phyloP scores from a whole-genome alignment of 1,284 basidiomycete genomes.

The Ustilago nuda region DNA sequence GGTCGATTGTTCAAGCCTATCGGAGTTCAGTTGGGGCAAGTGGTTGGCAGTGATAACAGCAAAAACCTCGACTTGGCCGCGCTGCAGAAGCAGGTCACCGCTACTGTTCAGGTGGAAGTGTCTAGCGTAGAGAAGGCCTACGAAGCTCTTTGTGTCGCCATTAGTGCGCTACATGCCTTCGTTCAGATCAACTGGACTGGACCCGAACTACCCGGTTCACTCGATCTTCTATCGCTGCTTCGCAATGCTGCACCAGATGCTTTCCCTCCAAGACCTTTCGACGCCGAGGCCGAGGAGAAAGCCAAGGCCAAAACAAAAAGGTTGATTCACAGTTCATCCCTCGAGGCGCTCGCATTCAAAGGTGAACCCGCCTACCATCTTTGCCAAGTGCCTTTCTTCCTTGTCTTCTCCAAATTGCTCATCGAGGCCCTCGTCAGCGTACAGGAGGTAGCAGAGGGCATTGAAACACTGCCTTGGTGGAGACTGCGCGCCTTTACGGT shows the following conservation, averaged over 20 bases:
- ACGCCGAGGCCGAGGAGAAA: conserved; percentile 70
- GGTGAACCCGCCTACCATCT: conserved; percentile 98
- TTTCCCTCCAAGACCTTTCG: conserved; percentile 73
- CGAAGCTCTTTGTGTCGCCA: conserved; percentile 75
- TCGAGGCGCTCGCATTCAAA: conserved; percentile 81
- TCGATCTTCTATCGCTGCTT: conserved; percentile 68
- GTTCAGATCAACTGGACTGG: conserved; percentile 97
- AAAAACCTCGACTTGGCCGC: conserved; percentile 21
- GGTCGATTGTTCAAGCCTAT: conserved; percentile 54
- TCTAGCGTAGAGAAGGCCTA: conserved; percentile 12
- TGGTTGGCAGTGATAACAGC: conserved; percentile 30
- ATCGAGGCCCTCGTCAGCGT: conserved; percentile 72
- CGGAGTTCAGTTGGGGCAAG: conserved; percentile 26
- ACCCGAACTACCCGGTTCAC: conserved; percentile 77
- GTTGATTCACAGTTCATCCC: conserved; percentile 75
- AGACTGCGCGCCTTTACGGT: conserved; percentile 78
- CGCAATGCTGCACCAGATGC: conserved; percentile 65
- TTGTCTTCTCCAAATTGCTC: conserved; percentile 81
- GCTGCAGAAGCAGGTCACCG: conserved; percentile 29
- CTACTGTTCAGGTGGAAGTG: conserved; percentile 7
- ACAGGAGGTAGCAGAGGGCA: background rate
- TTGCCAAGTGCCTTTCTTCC: conserved; percentile 77
- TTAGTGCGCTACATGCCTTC: conserved; percentile 88
- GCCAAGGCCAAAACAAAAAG: conserved; percentile 37
- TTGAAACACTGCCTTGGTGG: conserved; percentile 75